Conservation (phyloP, 1,139 yeast species). For the Yamadazyma kanchanaburiensis region DNA sequence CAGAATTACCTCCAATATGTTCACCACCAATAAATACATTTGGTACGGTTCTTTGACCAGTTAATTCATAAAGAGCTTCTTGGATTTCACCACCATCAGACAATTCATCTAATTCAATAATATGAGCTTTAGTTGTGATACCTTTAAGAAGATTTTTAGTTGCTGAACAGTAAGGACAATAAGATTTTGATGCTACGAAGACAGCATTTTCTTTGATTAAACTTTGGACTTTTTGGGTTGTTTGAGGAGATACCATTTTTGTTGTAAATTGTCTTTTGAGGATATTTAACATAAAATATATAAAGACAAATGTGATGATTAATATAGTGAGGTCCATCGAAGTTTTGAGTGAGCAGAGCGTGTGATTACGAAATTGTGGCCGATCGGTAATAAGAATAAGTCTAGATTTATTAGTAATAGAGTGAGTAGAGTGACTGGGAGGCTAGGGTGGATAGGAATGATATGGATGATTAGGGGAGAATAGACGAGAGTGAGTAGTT, state of each 20-base stretch:
- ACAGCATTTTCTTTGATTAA: conserved; percentile 66
- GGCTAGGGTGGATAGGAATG: no score
- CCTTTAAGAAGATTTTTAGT: conserved; percentile 56
- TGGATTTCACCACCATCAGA: conserved; percentile 57
- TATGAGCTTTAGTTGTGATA: conserved; percentile 52
- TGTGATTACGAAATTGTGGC: no score
- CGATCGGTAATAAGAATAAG: no score
- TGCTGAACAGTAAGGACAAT: conserved; percentile 71
- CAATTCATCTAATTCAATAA: conserved; percentile 60
- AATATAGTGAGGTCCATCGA: no score
- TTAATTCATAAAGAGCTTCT: conserved; percentile 67
- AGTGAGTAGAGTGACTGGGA: no score
- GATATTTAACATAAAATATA: conserved; percentile 8
- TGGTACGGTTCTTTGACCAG: conserved; percentile 94
- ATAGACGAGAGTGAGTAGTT: no score
- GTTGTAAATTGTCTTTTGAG: conserved; percentile 7
- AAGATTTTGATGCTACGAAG: conserved; percentile 78
- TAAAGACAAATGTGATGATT: conserved; percentile 1
- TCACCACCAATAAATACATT: conserved; percentile 84
- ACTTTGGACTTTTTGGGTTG: conserved; percentile 55
- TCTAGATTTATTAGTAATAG: no score
- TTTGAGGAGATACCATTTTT: conserved; percentile 44
- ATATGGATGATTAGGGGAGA: no score
- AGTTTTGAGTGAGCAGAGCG: no score
- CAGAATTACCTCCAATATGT: conserved; percentile 94